Base-by-base conservation (phyloP, 2,329 filamentous ascomycete species). In the Fusarium irregulare region DNA sequence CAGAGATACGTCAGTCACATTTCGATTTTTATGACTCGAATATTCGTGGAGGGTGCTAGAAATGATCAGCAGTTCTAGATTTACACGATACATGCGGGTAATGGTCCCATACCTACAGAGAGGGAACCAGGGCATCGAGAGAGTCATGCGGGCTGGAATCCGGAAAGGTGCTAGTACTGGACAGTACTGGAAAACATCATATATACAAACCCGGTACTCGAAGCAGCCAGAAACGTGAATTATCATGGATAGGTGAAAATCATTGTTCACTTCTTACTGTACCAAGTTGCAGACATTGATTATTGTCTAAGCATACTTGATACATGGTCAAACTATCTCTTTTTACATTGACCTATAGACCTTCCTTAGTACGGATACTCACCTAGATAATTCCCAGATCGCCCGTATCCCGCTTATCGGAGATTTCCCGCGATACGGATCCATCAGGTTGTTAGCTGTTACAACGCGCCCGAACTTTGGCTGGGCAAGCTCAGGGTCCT, bases 321-420 rank as follows among this genome's bases (percentile, higher is more conserved):
- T 10, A 11, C 34, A 37, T 37, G 10, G 18, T 37, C 34, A 37
- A 37, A 37, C 6, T 10, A 37, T 37, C 34, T 37, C 34, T 37
- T 37, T n/a, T 37, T n/a, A n/a, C 34, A 6, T 13, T 37, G 9
- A 37, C 18, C 16, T 37, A n/a, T n/a, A 11, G 10, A 37, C 34
- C 18, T 37, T 37, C 18, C 6, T 11, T n/a, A 37, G 34, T 11
- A 37, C 34, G 18, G 34, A 37, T 64, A 25, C 11, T 34, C 23
- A 20, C 12, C 21, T 20, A 32, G 14, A n/a, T 21, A 50, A 37
- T 47, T 59, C 14, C 40, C 61, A 61, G 62, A 66, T 66, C 63
- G 42, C 21, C 41, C 54, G 14, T 49, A 40, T 60, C 60, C 72
- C 72, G 66, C 72, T 75, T 73, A 75, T 74, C 72, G 72, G 72